Percentiles rank a stretch among this genome's conserved stretches.
Evolutionary conservation across 2,329 filamentous ascomycete species (phyloP).

Genomic region (Aspergillus candidus): DNA sequence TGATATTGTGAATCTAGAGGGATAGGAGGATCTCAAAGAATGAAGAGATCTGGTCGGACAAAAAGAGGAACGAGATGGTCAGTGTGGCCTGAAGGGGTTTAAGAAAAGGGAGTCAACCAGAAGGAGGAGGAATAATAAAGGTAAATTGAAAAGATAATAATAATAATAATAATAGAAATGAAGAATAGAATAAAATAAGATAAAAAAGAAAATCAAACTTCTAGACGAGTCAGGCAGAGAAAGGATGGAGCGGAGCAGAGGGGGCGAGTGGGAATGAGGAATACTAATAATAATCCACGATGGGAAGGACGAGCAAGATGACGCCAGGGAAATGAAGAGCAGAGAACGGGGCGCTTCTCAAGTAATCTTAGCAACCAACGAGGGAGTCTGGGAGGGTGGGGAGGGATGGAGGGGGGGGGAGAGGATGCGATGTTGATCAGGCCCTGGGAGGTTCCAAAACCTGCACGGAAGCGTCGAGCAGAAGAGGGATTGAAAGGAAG

Average conservation of each 20-base stretch:
- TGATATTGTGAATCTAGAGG: background rate
- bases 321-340: too few relatives aligned
- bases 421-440: slow-evolving; percentile 8
- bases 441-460: slow-evolving; percentile 7
- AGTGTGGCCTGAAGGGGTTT: slow-evolving; percentile 5
- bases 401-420: background rate
- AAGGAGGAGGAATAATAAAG: background rate
- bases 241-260: background rate
- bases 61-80: slow-evolving; percentile 12
- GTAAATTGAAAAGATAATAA: slow-evolving; percentile 2
- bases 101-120: background rate
- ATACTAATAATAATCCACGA: background rate
- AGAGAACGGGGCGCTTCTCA: too few relatives aligned
- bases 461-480: slow-evolving; percentile 14
- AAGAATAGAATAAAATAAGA: background rate
- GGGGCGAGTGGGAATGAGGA: background rate
- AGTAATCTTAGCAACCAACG: too few relatives aligned
- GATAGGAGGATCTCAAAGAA: slow-evolving; percentile 1
- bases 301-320: background rate
- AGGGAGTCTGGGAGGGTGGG: too few relatives aligned
- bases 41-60: slow-evolving; percentile 9
- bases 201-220: background rate
- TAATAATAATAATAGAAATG: background rate
- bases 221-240: background rate
- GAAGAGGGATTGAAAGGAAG: background rate